Percentiles rank a stretch among this genome's conserved stretches.
Conservation (phyloP, 495 filamentous ascomycete species). For the Tirmania nivea region DNA sequence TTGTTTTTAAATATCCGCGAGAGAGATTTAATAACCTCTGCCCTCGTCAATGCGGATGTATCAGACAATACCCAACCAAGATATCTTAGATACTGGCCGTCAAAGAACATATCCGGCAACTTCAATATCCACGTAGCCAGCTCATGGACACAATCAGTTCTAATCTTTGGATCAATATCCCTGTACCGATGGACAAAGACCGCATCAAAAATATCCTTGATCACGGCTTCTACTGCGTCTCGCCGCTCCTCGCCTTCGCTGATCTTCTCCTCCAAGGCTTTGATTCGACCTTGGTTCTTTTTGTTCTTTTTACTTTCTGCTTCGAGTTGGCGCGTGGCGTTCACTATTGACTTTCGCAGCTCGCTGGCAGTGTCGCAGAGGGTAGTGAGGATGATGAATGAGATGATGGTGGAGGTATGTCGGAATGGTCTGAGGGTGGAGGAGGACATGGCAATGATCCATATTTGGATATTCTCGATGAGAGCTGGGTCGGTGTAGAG, state of each 20-base stretch:
- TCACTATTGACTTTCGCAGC: slow-evolving; percentile 44
- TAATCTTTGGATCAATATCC: slow-evolving; percentile 71
- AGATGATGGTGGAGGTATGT: slow-evolving; percentile 71
- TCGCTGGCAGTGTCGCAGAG: slow-evolving; percentile 42
- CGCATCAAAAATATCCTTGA: slow-evolving; percentile 67
- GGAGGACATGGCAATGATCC: slow-evolving; percentile 72
- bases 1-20: slow-evolving; percentile 49
- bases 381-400: slow-evolving; percentile 48
- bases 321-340: slow-evolving; percentile 55
- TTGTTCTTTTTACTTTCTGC: slow-evolving; percentile 59
- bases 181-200: slow-evolving; percentile 90
- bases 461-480: slow-evolving; percentile 65
- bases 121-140: slow-evolving; percentile 70
- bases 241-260: slow-evolving; percentile 43
- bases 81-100: slow-evolving; percentile 71
- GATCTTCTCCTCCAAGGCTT: slow-evolving; percentile 42
- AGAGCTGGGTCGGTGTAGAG: slow-evolving; percentile 53
- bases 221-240: slow-evolving; percentile 38
- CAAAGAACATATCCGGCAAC: slow-evolving; percentile 68
- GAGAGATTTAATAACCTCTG: slow-evolving; percentile 64
- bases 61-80: slow-evolving; percentile 90
- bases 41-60: slow-evolving; percentile 38
- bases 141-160: slow-evolving; percentile 61
- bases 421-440: slow-evolving; percentile 66
- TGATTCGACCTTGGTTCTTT: slow-evolving; percentile 33